These are phyloP conservation scores for Coemansia reversa DNA, from an alignment of 192 early-diverging fungal species.

Conservation along the genomic window DNA sequence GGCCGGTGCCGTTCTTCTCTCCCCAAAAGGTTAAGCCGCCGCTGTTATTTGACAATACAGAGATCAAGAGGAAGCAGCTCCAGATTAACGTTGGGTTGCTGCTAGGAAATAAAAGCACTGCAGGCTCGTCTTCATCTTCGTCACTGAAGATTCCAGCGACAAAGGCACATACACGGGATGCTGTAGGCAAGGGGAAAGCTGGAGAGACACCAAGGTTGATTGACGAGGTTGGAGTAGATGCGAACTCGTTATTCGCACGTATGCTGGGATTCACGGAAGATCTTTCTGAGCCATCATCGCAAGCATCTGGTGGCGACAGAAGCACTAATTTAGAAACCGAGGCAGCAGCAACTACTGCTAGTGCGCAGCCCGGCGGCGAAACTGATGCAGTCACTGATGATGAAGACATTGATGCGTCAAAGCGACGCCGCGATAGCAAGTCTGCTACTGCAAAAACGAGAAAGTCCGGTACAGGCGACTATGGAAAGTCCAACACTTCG, in stretches of 20 bases:
- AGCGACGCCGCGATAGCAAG: slow-evolving; percentile 4
- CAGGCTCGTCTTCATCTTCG: slow-evolving; percentile 6
- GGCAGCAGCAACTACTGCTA: background rate
- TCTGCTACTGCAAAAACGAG: background rate
- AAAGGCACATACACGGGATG: background rate
- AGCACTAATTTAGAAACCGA: background rate
- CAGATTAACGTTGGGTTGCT: slow-evolving; percentile 47
- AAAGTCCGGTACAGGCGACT: slow-evolving; percentile 1
- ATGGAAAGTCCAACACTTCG: slow-evolving; percentile 15
- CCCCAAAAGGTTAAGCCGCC: slow-evolving; percentile 43
- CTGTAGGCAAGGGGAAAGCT: background rate
- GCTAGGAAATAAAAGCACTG: slow-evolving; percentile 24
- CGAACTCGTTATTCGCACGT: slow-evolving; percentile 49
- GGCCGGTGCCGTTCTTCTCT: slow-evolving; percentile 50
- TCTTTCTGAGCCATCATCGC: slow-evolving; percentile 17
- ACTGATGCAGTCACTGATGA: slow-evolving; percentile 7
- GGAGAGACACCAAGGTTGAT: slow-evolving; percentile 1
- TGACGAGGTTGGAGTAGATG: slow-evolving; percentile 42
- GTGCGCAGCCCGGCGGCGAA: background rate
- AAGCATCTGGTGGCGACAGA: background rate
- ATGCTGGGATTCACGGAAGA: slow-evolving; percentile 54
- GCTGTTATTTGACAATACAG: slow-evolving; percentile 31
- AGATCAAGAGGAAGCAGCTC: slow-evolving; percentile 51
- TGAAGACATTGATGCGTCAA: slow-evolving; percentile 5
- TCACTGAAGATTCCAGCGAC: background rate